A percentile compares a stretch with the other conserved stretches of the same genome.
These are phyloP conservation scores for Coemansia sp. DNA, from an alignment of 192 early-diverging fungal species.

Conservation along the genomic window DNA sequence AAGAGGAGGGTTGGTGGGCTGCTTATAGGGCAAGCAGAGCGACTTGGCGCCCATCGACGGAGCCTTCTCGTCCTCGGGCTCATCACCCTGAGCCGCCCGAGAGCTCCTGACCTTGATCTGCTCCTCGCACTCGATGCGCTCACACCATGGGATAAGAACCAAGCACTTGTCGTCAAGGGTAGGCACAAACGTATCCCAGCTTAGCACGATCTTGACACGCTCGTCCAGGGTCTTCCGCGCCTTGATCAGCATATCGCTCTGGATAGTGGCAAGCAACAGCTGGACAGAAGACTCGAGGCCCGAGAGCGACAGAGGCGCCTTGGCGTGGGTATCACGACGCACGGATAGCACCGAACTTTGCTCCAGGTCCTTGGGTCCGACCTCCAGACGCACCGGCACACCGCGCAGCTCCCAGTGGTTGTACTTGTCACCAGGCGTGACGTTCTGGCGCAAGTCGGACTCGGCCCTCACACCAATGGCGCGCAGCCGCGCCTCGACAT, in stretches of 20 bases:
- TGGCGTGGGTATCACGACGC: conserved; percentile 74
- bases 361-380: conserved; percentile 92
- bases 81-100: conserved; percentile 56
- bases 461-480: conserved; percentile 72
- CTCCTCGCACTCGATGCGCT: conserved; percentile 85
- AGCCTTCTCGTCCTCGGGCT: conserved; percentile 91
- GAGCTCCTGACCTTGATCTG: conserved; percentile 91
- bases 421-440: conserved; percentile 96
- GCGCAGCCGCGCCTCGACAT: conserved; percentile 64
- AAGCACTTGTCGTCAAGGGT: conserved; percentile 83
- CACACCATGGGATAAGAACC: conserved; percentile 93
- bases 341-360: conserved; percentile 73
- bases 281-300: conserved; percentile 58
- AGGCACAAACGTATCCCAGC: conserved; percentile 94
- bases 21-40: conserved; percentile 91
- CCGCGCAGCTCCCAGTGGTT: conserved; percentile 99
- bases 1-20: conserved; percentile 82
- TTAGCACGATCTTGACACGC: conserved; percentile 69
- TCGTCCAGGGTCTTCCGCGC: conserved; percentile 76
- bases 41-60: conserved; percentile 99
- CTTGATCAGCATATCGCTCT: conserved; percentile 82
- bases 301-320: conserved; percentile 58
- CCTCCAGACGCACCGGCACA: conserved; percentile 93
- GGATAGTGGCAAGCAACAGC: conserved; percentile 70
- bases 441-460: conserved; percentile 73